phyloP scores from a whole-genome alignment of 2,329 filamentous ascomycete genomes.

The Cytospora mali region DNA sequence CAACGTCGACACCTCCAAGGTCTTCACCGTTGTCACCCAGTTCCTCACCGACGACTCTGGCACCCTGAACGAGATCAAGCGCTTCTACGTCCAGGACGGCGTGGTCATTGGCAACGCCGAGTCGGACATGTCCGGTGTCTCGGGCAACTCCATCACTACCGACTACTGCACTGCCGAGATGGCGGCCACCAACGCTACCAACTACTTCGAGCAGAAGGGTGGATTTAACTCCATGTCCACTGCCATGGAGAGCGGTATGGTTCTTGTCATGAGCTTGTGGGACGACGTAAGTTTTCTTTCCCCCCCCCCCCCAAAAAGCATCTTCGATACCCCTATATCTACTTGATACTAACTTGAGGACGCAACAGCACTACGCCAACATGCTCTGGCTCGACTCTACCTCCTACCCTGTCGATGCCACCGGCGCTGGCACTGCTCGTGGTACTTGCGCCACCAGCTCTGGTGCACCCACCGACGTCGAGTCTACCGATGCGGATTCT shows the following conservation, averaged over 20 bases:
- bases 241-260: constrained; percentile 46
- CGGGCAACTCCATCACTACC: constrained; percentile 55
- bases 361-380: constrained; percentile 54
- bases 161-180: constrained; percentile 63
- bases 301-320: no score
- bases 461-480: constrained; percentile 54
- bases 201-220: constrained; percentile 58
- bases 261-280: constrained; percentile 57
- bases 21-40: constrained; percentile 69
- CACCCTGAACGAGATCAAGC: constrained; percentile 61
- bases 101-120: constrained; percentile 58
- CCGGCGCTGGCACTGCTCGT: constrained; percentile 51
- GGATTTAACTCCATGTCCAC: constrained; percentile 60
- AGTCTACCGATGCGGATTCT: constrained; percentile 48
- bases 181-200: constrained; percentile 55
- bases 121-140: constrained; percentile 42
- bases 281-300: constrained; percentile 49
- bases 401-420: constrained; percentile 54
- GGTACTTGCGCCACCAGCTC: constrained; percentile 57
- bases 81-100: constrained; percentile 67
- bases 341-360: not conserved
- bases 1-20: constrained; percentile 61
- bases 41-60: constrained; percentile 56
- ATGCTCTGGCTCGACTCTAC: constrained; percentile 77
- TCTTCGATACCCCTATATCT: not conserved